Percentiles rank a stretch among this genome's conserved stretches.
Evolutionary conservation across 306 rosid genomes (phyloP).

Genomic region (Lupinus albus): DNA sequence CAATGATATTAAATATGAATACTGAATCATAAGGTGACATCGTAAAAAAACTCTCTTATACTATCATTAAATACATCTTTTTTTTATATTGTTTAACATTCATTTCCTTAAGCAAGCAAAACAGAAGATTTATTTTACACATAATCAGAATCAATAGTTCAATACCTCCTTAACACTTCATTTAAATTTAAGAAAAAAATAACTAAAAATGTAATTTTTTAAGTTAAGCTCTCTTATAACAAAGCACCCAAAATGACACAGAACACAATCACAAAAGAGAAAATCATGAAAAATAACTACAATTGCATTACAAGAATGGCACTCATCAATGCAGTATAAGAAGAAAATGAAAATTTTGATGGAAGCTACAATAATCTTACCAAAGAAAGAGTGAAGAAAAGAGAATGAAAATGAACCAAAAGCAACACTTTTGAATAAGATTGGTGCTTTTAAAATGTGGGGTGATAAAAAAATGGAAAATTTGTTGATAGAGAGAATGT

Average conservation of each 20-base stretch:
- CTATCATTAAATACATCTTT: no score
- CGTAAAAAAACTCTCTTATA: no score
- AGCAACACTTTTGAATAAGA: background rate
- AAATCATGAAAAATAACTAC: background rate
- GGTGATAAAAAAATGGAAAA: background rate
- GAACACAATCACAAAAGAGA: background rate
- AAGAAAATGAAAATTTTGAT: background rate
- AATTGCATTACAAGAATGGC: background rate
- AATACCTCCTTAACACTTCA: no score
- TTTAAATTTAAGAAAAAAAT: background rate
- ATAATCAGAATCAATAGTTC: no score
- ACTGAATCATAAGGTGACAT: no score
- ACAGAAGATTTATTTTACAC: background rate
- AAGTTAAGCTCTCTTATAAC: slow-evolving; percentile 7
- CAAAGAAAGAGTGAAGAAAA: slow-evolving; percentile 5
- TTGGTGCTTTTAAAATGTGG: no score
- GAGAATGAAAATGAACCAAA: background rate
- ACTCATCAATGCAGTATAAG: background rate
- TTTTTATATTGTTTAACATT: slow-evolving; percentile 22
- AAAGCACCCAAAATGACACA: background rate
- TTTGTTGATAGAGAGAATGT: background rate
- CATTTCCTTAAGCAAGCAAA: background rate
- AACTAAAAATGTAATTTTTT: background rate
- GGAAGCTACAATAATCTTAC: slow-evolving; percentile 34
- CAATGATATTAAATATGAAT: no score